A percentile compares a stretch with the other conserved stretches of the same genome.
Conservation (phyloP, 106 monocot genomes). For the Acorus calamus region DNA sequence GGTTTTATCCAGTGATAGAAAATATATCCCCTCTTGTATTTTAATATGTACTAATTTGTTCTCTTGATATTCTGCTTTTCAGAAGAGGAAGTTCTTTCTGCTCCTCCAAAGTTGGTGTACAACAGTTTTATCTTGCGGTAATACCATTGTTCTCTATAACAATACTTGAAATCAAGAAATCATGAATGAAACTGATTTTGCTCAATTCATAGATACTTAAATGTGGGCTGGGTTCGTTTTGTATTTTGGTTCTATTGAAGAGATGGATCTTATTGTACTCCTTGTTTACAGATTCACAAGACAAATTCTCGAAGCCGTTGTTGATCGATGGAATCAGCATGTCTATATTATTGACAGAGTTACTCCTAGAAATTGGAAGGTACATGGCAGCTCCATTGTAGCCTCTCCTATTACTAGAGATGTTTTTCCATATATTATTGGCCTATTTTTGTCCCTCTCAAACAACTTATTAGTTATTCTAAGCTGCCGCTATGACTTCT, state of each 20-base stretch:
- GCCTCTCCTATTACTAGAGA: too few relatives aligned
- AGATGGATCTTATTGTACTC: not conserved
- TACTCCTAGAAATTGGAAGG: conserved; percentile 88
- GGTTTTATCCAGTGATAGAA: too few relatives aligned
- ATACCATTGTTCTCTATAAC: not conserved
- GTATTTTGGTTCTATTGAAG: too few relatives aligned
- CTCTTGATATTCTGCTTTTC: conserved; percentile 17
- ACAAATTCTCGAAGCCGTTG: conserved; percentile 69
- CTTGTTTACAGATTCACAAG: conserved; percentile 53
- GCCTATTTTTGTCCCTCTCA: too few relatives aligned
- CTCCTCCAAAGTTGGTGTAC: conserved; percentile 88
- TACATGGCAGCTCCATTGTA: conserved; percentile 5
- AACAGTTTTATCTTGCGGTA: conserved; percentile 85
- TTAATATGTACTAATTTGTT: not conserved
- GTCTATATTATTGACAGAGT: conserved; percentile 68
- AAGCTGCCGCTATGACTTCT: too few relatives aligned
- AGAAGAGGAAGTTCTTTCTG: conserved; percentile 97
- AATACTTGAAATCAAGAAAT: not conserved
- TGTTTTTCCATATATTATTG: too few relatives aligned
- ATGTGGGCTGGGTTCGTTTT: not conserved
- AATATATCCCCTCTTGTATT: not conserved
- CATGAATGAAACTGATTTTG: not conserved
- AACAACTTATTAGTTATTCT: too few relatives aligned
- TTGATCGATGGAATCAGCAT: conserved; percentile 66
- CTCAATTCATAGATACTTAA: not conserved